phyloP scores from a whole-genome alignment of 495 filamentous ascomycete genomes.

The Staphylotrichum tortipilum region DNA sequence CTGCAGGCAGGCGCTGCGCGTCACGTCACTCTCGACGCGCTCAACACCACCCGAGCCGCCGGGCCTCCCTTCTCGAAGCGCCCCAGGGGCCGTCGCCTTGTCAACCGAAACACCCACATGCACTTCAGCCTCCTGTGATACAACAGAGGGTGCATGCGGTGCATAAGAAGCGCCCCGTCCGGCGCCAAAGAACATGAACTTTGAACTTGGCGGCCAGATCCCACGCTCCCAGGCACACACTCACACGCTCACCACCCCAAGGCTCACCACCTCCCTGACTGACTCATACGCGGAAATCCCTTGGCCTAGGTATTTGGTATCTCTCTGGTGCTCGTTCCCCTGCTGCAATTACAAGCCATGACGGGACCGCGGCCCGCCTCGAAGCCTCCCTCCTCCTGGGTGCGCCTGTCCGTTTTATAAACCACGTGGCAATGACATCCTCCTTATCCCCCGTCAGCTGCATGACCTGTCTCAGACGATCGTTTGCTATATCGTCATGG shows the following conservation, averaged over 20 bases:
- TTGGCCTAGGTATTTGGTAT: constrained; percentile 22
- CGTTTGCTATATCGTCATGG: not conserved
- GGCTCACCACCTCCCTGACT: too few relatives aligned
- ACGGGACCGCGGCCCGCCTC: not conserved
- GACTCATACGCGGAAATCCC: too few relatives aligned
- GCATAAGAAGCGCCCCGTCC: not conserved
- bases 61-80: constrained; percentile 9
- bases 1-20: too few relatives aligned
- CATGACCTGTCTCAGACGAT: not conserved
- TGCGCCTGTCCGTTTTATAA: constrained; percentile 6
- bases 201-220: not conserved
- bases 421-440: constrained; percentile 7
- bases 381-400: constrained; percentile 1
- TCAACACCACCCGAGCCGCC: too few relatives aligned
- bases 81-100: constrained; percentile 9
- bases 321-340: constrained; percentile 11
- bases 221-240: not conserved
- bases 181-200: constrained; percentile 1
- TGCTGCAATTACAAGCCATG: constrained; percentile 13
- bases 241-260: not conserved
- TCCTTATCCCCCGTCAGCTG: not conserved
- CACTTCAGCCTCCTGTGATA: constrained; percentile 11
- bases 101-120: constrained; percentile 9
- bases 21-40: too few relatives aligned
- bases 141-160: too few relatives aligned